Base-by-base conservation (phyloP, 352 stramenopile genomes). In the Peronosclerospora sorghi region DNA sequence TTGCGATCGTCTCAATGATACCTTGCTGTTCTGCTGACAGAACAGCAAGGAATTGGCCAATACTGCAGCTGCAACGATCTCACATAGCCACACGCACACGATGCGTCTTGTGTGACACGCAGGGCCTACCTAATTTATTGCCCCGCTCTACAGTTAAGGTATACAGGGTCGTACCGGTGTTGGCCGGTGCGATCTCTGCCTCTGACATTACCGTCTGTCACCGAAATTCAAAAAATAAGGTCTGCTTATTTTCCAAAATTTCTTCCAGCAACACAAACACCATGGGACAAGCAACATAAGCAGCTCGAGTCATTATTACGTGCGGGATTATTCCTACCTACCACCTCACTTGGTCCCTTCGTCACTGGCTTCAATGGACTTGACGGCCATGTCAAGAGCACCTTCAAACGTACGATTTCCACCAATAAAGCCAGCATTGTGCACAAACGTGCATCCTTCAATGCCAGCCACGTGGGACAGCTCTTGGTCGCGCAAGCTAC, bases 341-440 rank as follows among this genome's bases (percentile, higher is more conserved):
- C 13, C 10, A 2, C 9, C 39, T 41, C 48, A 59, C 41, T 56
- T 56, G 44, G 29, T 36, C 36, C 53, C 44, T 36, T 67, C 52
- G 4, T 56, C 43, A 7, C 41, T 44, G 3, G 44, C 44, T 24
- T 73, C 54, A 8, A 91, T 55, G 14, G 74, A 85, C 49, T 79
- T 59, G 30, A 66, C 59, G 0, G 95, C 95, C 95, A 99, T 98
- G 42, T 88, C 52, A 28, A 98, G 60, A 3, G 89, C 96, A 18
- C 95, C 96, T 43, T 98, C 89, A 48, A 85, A 96, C 27, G 74
- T 98, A 39, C 86, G 82, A 73, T 98, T 98, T 47, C 95, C 96
- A 9, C 96, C 96, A 47, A 99, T 99, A 68, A 99, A 99, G 27
- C 96, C 96, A n/a, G 84, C 87, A 4, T 88, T 94, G 73, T 99